Evolutionary conservation across 495 filamentous ascomycete species (phyloP).

Genomic region (Jackrogersella multiformis): DNA sequence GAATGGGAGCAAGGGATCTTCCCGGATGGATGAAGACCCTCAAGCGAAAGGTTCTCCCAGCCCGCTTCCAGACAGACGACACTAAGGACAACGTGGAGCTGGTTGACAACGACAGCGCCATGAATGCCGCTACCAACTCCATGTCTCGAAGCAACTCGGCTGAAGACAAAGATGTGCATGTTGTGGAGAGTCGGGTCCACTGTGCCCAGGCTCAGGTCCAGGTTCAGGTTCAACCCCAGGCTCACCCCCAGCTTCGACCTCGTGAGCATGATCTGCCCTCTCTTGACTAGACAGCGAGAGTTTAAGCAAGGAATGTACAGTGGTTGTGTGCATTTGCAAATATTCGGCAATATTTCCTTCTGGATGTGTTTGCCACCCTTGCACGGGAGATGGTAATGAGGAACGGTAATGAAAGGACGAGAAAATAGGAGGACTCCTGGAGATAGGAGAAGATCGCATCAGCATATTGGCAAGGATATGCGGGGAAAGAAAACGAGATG

Average conservation of each 20-base stretch:
- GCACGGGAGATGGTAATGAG: conserved; percentile 3
- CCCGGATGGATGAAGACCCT: conserved; percentile 45
- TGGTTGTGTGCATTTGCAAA: conserved; percentile 3
- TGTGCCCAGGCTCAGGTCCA: neutral
- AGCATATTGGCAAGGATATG: conserved; percentile 1
- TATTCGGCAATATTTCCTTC: conserved; percentile 4
- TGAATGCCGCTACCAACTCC: conserved; percentile 39
- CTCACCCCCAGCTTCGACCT: neutral
- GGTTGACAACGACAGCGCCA: conserved; percentile 45
- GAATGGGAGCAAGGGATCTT: conserved; percentile 48
- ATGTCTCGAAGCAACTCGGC: conserved; percentile 44
- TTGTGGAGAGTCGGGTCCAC: conserved; percentile 8
- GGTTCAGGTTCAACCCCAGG: neutral
- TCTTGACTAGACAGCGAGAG: conserved; percentile 33
- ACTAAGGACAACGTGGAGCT: conserved; percentile 45
- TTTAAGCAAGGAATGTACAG: neutral
- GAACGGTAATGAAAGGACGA: conserved; percentile 10
- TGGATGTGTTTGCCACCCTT: conserved; percentile 2
- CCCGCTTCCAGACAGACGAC: conserved; percentile 14
- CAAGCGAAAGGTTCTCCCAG: conserved; percentile 24
- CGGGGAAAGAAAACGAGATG: conserved; percentile 4
- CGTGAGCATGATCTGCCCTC: conserved; percentile 37
- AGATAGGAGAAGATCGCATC: neutral
- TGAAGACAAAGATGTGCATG: conserved; percentile 31
- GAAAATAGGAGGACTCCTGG: neutral